Conservation (phyloP, 352 stramenopile genomes). For the Phytophthora quininea region DNA sequence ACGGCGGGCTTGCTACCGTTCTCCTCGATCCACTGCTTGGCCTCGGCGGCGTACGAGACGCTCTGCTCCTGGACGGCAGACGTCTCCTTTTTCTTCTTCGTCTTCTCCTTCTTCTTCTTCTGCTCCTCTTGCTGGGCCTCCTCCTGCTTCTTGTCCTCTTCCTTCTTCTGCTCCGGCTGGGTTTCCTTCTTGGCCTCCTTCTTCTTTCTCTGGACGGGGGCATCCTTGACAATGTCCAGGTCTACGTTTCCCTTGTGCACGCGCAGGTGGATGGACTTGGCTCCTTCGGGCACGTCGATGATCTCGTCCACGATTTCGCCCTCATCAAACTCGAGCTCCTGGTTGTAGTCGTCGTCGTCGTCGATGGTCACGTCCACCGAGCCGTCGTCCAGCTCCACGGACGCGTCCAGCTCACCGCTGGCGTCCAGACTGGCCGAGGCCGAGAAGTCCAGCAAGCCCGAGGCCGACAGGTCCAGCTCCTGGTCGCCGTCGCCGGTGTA, state of each 20-base stretch:
- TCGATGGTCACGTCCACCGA: conserved; percentile 46
- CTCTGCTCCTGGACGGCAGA: conserved; percentile 25
- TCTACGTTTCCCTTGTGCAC: conserved; percentile 56
- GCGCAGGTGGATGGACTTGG: conserved; percentile 52
- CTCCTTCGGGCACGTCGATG: conserved; percentile 54
- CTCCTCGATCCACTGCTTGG: conserved; percentile 47
- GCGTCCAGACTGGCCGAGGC: conserved; percentile 33
- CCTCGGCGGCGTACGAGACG: conserved; percentile 48
- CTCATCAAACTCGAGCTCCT: conserved; percentile 52
- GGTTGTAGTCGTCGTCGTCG: conserved; percentile 53
- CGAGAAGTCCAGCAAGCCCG: conserved; percentile 28
- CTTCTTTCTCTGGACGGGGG: conserved; percentile 9
- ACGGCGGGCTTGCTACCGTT: conserved; percentile 44
- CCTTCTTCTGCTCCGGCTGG: conserved; percentile 17
- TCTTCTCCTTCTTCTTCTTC: no score
- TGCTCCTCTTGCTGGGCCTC: conserved; percentile 19
- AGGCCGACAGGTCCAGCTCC: conserved; percentile 30
- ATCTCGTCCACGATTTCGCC: conserved; percentile 47
- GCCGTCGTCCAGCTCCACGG: conserved; percentile 40
- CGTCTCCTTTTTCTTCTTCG: conserved; percentile 10
- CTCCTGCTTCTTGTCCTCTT: conserved; percentile 29
- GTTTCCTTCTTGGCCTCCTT: conserved; percentile 17
- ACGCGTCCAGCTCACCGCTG: conserved; percentile 36
- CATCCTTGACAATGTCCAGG: conserved; percentile 56
- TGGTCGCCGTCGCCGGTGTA: conserved; percentile 30